A percentile compares a stretch with the other conserved stretches of the same genome.
phyloP scores from a whole-genome alignment of 441 rosid genomes.

The Aquilaria agallochum region DNA sequence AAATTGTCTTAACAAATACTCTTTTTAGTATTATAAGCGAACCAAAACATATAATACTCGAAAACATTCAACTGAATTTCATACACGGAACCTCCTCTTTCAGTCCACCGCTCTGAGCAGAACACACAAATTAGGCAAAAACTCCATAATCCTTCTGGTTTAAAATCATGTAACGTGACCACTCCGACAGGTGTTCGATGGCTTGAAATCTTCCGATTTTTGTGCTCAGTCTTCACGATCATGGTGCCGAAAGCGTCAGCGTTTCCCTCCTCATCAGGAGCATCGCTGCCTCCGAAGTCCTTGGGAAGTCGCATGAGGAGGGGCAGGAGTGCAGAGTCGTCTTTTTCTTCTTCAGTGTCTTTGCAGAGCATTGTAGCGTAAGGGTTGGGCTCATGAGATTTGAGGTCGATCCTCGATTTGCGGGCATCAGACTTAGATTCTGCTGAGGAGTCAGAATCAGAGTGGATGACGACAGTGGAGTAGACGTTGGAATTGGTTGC shows the following conservation, averaged over 20 bases:
- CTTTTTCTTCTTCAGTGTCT: conserved; percentile 48
- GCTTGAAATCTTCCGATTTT: too few relatives aligned
- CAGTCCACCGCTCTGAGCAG: too few relatives aligned
- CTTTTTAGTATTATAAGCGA: too few relatives aligned
- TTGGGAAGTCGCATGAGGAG: conserved; percentile 84
- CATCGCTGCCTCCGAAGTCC: conserved; percentile 79
- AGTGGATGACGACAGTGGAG: conserved; percentile 59
- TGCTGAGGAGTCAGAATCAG: conserved; percentile 29
- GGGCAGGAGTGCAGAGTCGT: conserved; percentile 71
- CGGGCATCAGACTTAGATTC: conserved; percentile 32
- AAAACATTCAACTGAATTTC: too few relatives aligned
- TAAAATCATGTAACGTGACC: too few relatives aligned
- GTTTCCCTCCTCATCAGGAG: conserved; percentile 43
- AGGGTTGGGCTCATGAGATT: conserved; percentile 24
- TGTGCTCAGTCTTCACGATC: conserved; percentile 38
- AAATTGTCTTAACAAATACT: too few relatives aligned
- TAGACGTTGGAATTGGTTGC: conserved; percentile 50
- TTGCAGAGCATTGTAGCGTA: conserved; percentile 67
- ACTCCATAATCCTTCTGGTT: too few relatives aligned
- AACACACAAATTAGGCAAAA: too few relatives aligned
- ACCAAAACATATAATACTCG: too few relatives aligned
- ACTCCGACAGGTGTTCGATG: too few relatives aligned
- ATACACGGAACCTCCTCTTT: too few relatives aligned
- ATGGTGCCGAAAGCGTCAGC: conserved; percentile 68
- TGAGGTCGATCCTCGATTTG: conserved; percentile 26